Evolutionary conservation across 2,329 filamentous ascomycete species (phyloP), one percentile per base, ranked within the genome.

Genomic region (Coleophoma crateriformis): DNA sequence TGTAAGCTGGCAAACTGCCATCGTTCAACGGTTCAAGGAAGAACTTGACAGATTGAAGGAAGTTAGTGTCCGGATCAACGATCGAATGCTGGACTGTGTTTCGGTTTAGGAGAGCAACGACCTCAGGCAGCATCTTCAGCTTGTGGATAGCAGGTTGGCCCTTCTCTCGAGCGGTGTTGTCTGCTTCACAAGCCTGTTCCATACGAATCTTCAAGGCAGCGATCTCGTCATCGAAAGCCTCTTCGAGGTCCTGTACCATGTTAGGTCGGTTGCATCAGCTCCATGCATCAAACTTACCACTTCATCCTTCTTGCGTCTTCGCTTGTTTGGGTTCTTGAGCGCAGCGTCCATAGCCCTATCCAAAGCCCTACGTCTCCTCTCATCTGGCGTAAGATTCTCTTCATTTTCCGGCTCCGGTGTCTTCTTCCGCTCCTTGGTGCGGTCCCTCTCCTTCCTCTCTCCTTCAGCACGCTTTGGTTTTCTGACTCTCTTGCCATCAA

Each of bases 1-100:
- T 94, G 72, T 96, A 99, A 32, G 94, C 92, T 0, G 94, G 94
- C 45, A 99, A 78, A 53, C 89, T 92, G 50, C 92, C 94, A 64
- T 97, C 92, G 61, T 92, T 90, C 42, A 97, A 79, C 1, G 94
- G 94, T 67, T 99, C 94, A 19, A 99, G 80, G 77, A 97, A 97
- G 78, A 95, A 97, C 65, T 92, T 90, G 63, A 99, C 90, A 13
- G 91, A 88, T 69, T 95, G 90, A 37, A 99, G 75, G 54, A 99
- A 87, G 71, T 97, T 96, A 64, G 87, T 95, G 64, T 99, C 94
- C 0, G 92, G 92, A 58, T 96, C 92, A 38, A 96, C 83, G 45
- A 97, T 84, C 32, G 88, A 87, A 58, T 89, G 78, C 63, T 88
- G 88, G 27, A 92, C 82, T 48, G 88, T 90, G 68, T 92, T 95